phyloP scores from a whole-genome alignment of 306 rosid species.

The Quercus parvula region DNA sequence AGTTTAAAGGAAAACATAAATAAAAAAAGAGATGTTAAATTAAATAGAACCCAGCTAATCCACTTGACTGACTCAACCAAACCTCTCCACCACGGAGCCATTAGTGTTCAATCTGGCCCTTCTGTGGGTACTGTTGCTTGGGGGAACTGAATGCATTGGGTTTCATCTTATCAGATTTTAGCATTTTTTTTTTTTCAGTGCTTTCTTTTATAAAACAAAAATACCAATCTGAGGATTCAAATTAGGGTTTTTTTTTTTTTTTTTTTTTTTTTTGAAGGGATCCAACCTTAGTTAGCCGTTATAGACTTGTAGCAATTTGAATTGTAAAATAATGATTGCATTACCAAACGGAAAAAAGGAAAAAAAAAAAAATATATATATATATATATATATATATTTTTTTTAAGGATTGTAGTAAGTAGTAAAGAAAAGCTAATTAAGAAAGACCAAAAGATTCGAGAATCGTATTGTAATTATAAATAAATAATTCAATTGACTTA shows the following conservation, averaged over 20 bases:
- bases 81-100: no score
- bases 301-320: background rate
- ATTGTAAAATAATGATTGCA: background rate
- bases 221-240: background rate
- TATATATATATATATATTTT: no score
- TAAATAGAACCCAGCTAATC: no score
- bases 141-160: background rate
- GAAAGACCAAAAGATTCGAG: background rate
- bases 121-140: background rate
- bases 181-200: background rate
- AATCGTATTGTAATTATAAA: background rate
- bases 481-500: background rate
- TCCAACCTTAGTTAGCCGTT: background rate
- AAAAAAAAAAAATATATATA: no score
- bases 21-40: no score
- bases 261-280: no score
- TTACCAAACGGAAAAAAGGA: no score
- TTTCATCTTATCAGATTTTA: background rate
- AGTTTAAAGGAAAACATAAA: no score
- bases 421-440: background rate
- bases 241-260: background rate
- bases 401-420: no score
- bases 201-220: background rate
- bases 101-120: background rate
- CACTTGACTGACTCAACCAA: no score